These are phyloP conservation scores for Globisporangium paroecandrum DNA, from an alignment of 352 stramenopile species.

Conservation along the genomic window DNA sequence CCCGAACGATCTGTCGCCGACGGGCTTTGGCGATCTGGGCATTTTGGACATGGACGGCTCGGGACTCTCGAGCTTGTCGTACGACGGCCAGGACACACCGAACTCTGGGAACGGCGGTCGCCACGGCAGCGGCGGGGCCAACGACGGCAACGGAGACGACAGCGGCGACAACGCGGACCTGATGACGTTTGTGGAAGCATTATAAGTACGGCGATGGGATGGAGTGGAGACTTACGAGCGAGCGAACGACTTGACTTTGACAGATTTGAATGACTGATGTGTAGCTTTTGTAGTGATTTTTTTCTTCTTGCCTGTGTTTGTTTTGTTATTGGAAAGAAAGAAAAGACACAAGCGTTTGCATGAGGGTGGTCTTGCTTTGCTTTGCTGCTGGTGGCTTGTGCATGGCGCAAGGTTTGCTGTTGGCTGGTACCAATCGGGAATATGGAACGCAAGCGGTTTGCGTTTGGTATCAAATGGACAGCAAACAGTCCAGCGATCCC, in stretches of 20 bases:
- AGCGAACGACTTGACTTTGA: not conserved
- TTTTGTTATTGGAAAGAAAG: conserved; percentile 1
- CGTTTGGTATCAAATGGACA: not conserved
- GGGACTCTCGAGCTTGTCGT: conserved; percentile 29
- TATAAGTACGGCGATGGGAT: conserved; percentile 22
- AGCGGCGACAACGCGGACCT: conserved; percentile 56
- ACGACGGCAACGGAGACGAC: conserved; percentile 28
- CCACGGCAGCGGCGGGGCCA: conserved; percentile 23
- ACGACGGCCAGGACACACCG: conserved; percentile 35
- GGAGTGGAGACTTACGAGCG: not conserved
- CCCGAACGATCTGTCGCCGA: conserved; percentile 57
- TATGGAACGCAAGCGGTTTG: not conserved
- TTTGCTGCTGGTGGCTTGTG: not conserved
- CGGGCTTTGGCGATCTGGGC: conserved; percentile 62
- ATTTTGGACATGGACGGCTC: conserved; percentile 73
- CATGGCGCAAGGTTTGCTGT: not conserved
- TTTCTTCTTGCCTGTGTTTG: not conserved
- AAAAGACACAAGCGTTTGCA: not conserved
- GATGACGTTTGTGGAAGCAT: conserved; percentile 72
- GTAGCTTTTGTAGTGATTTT: not conserved
- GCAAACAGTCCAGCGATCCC: not conserved
- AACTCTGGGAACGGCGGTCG: conserved; percentile 26
- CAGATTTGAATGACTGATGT: not conserved
- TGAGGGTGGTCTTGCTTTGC: not conserved
- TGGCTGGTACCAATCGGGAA: not conserved